Conservation (phyloP, 2,329 filamentous ascomycete species). For the Cladophialophora yegresii region DNA sequence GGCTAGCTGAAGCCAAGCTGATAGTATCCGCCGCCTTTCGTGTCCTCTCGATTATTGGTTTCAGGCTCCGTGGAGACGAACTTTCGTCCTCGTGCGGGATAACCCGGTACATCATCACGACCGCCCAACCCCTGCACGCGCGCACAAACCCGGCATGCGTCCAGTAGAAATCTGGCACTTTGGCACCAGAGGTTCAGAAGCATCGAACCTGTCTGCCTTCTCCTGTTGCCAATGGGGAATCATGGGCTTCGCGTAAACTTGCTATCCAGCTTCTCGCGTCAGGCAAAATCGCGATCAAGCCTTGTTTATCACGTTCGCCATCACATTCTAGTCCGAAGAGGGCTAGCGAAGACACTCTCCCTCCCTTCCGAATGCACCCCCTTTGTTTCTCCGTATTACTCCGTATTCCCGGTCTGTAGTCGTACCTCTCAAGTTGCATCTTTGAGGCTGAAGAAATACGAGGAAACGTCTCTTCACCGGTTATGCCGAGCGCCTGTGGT, state of each 20-base stretch:
- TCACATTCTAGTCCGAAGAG: background rate
- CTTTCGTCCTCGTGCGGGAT: background rate
- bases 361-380: background rate
- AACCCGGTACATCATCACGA: background rate
- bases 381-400: background rate
- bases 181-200: background rate
- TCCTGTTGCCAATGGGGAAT: background rate
- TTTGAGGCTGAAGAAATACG: background rate
- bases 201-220: background rate
- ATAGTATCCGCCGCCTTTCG: background rate
- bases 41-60: background rate
- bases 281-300: background rate
- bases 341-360: background rate
- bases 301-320: background rate
- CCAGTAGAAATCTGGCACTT: background rate
- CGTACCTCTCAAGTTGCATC: background rate
- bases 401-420: background rate
- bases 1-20: slow-evolving; percentile 11
- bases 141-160: background rate
- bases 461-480: background rate
- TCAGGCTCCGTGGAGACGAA: slow-evolving; percentile 1
- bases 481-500: background rate
- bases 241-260: background rate
- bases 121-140: background rate
- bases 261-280: background rate